Base-by-base conservation (phyloP, 192 early-diverging fungal species). In the Mycoemilia scoparia region DNA sequence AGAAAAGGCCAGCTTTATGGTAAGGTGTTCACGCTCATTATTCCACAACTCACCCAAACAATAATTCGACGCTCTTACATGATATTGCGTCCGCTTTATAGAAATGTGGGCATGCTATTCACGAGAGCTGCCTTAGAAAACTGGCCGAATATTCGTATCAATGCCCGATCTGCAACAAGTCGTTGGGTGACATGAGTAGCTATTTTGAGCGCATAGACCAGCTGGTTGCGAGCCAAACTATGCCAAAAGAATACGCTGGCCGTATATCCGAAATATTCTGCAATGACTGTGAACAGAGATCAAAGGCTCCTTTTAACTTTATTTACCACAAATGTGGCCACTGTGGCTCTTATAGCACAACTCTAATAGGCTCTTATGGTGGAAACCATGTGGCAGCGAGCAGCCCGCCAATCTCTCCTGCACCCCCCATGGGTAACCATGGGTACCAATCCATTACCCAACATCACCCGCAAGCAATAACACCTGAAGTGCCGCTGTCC, bases 101-200 rank as follows among this genome's bases (percentile, higher is more conserved):
- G 82, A 71, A 71, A 2, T 97, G 92, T 50, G 78, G 83, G 2
- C 92, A 97, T 44, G 74, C 80, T 39, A 87, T 97, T 32, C 92
- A 97, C 53, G 66, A 80, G 36, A 66, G 61, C 24, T 97, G 92
- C 41, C 69, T 87, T 38, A 55, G 74, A 28, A 69, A 79, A 27
- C 79, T 90, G 47, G 73, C 86, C 25, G 73, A 84, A 39, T 79
- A 78, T 6, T 88, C 87, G 6, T 95, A 92, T 46, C 87, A 91
- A 29, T 97, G 92, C 42, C 92, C 92, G 0, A 82, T 89, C 1
- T 97, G 92, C 45, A 71, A 77, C 43, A 87, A 90, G 44, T 87
- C 90, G 14, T 53, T 97, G 0, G 76, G 77, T 29, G 70, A 92
- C 43, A 91, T 88, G 70, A 59, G 57, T 5, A 55, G 57, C 4